Conservation (phyloP, 73 alveolate genomes). For the Paramecium bursaria region DNA sequence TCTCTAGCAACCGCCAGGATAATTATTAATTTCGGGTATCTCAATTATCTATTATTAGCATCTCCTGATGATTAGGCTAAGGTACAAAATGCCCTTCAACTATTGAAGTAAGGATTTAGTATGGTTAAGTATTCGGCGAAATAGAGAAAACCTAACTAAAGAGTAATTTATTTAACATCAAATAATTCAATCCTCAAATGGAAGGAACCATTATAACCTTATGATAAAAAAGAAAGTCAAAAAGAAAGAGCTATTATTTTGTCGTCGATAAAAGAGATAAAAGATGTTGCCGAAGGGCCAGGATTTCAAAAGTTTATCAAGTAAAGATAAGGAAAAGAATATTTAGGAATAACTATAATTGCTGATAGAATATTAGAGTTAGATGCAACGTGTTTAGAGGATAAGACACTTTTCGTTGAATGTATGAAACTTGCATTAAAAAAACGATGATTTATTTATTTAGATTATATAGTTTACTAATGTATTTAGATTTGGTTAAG, state of each 20-base stretch:
- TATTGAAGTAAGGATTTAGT: constrained; percentile 33
- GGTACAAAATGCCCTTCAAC: constrained; percentile 6
- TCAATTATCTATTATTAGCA: not conserved
- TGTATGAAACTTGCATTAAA: too few species aligned
- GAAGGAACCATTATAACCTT: constrained; percentile 43
- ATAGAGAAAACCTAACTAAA: constrained; percentile 23
- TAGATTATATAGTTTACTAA: too few species aligned
- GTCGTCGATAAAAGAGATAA: constrained; percentile 4
- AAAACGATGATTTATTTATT: too few species aligned
- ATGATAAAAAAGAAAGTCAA: not conserved
- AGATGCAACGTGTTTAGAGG: too few species aligned
- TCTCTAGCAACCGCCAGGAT: too few species aligned
- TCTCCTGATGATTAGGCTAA: not conserved
- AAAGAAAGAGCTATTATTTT: not conserved
- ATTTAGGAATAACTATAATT: constrained; percentile 16
- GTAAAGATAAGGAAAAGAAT: constrained; percentile 41
- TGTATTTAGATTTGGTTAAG: too few species aligned
- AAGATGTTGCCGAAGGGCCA: not conserved
- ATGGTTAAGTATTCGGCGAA: constrained; percentile 33
- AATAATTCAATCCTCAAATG: constrained; percentile 15
- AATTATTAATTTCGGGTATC: too few species aligned
- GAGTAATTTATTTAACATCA: constrained; percentile 25
- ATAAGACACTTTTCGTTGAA: too few species aligned
- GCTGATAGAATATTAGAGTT: too few species aligned
- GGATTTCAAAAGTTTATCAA: constrained; percentile 39